phyloP scores from a whole-genome alignment of 129 eudicot species.

The Dittrichia graveolens region DNA sequence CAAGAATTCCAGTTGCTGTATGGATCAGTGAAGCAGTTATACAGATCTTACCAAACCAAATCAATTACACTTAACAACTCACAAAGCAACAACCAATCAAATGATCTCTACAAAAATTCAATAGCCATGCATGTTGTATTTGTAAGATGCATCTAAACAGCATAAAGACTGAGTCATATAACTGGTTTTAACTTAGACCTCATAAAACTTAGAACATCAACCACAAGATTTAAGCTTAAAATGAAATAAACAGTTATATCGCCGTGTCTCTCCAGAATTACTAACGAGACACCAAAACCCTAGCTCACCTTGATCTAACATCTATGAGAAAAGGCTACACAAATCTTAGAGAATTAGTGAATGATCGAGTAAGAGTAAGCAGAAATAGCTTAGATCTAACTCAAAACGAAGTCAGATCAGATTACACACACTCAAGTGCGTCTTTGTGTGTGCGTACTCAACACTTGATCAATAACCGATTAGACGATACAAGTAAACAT shows the following conservation, averaged over 20 bases:
- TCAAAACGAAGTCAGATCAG: conserved; percentile 2
- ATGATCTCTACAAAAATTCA: background rate
- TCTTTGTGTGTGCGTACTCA: background rate
- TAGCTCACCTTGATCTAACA: conserved; percentile 3
- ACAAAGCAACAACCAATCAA: background rate
- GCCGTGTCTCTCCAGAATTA: background rate
- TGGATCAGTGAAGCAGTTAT: background rate
- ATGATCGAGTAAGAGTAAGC: conserved; percentile 5
- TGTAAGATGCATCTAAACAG: background rate
- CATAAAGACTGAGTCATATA: background rate
- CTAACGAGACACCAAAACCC: conserved; percentile 10
- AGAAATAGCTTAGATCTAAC: conserved; percentile 24
- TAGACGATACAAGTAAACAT: background rate
- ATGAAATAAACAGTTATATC: background rate
- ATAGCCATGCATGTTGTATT: background rate
- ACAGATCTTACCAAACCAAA: conserved; percentile 2
- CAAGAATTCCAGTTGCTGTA: background rate
- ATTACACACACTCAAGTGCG: conserved; percentile 15
- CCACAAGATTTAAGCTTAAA: background rate
- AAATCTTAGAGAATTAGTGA: background rate
- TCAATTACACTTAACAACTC: background rate
- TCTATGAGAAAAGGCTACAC: background rate
- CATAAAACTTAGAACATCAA: background rate
- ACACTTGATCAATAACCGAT: background rate
- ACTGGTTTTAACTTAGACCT: background rate